Base-by-base conservation (phyloP, 2,329 filamentous ascomycete species). In the Berkeleyomyces rouxiae region DNA sequence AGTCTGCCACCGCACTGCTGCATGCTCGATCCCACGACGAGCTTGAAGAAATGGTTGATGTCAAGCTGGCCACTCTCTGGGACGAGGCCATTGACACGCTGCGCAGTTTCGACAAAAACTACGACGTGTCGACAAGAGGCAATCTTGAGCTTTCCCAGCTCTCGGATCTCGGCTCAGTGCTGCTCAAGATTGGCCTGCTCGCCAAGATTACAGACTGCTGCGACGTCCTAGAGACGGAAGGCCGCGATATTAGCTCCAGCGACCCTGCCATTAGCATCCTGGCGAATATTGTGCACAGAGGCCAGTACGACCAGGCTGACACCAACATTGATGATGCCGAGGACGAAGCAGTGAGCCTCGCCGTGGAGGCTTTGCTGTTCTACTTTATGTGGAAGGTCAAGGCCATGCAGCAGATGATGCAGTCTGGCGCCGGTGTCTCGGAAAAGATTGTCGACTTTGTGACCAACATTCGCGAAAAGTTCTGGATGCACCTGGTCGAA, bases 381-480 rank as follows among this genome's bases (percentile, higher is more conserved):
- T 97, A 96, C 74, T 95, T 96, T 71, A 89, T 95, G 83, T 99
- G 93, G 93, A 92, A 93, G 70, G 81, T 87, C 31, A 81, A 83
- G 61, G 77, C 79, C 61, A 69, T 89, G 65, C 76, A 78, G 66
- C 76, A 78, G 61, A 72, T 79, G 13, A 72, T 88, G 43, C 74
- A 78, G 13, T 77, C 78, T 36, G 79, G 82, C 51, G 78, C 76
- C 3, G 79, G 75, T 61, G 72, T 89, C 62, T 69, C 82, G 1
- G 77, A 82, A 59, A 72, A 76, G 5, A 80, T 83, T 6, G 75
- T 90, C 39, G 82, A 87, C 67, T 73, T 79, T 31, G 75, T 86
- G n/a, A 78, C 79, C 6, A 69, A 77, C 6, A 72, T 81, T 66
- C 80, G 81, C 61, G 78, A 79, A 62, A 74, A 76, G 0, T 85